These are phyloP conservation scores for Trypanosoma scelopori DNA, from an alignment of 208 protist genomes.

Conservation along the genomic window DNA sequence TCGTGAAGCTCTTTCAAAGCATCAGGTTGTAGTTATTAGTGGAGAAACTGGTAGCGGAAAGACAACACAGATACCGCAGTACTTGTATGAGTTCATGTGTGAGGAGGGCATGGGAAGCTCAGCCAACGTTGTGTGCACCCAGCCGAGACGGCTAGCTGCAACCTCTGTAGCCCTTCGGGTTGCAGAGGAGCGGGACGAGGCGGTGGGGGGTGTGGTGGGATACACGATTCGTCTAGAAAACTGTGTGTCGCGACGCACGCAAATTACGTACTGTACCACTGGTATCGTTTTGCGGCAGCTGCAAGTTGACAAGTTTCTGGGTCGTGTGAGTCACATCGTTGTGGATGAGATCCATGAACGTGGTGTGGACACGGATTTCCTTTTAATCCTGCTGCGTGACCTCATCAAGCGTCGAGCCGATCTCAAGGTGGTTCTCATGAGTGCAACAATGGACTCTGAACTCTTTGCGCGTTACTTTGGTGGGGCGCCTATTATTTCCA, in stretches of 20 bases:
- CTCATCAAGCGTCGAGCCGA: constrained; percentile 65
- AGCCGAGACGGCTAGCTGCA: constrained; percentile 93
- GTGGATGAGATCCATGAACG: constrained; percentile 97
- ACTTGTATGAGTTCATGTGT: constrained; percentile 93
- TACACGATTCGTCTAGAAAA: constrained; percentile 94
- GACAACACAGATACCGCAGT: constrained; percentile 97
- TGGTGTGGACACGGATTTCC: constrained; percentile 96
- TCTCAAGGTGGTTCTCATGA: constrained; percentile 94
- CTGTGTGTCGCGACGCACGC: constrained; percentile 77
- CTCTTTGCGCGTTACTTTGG: constrained; percentile 94
- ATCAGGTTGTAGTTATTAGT: constrained; percentile 94
- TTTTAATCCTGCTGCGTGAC: constrained; percentile 92
- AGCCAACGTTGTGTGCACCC: constrained; percentile 93
- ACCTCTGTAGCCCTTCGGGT: constrained; percentile 93
- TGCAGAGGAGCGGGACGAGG: constrained; percentile 89
- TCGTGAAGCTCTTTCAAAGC: constrained; percentile 43
- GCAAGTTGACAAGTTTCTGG: constrained; percentile 87
- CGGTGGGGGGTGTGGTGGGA: constrained; percentile 88
- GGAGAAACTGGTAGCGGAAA: constrained; percentile 98
- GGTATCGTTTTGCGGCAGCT: constrained; percentile 92
- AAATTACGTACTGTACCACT: constrained; percentile 94
- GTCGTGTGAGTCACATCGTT: constrained; percentile 89
- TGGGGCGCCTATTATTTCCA: constrained; percentile 82
- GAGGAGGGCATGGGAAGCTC: constrained; percentile 77
- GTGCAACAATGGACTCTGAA: constrained; percentile 94